These are phyloP conservation scores for Fraxinus platypoda DNA, from an alignment of 305 asterid species.

Conservation along the genomic window DNA sequence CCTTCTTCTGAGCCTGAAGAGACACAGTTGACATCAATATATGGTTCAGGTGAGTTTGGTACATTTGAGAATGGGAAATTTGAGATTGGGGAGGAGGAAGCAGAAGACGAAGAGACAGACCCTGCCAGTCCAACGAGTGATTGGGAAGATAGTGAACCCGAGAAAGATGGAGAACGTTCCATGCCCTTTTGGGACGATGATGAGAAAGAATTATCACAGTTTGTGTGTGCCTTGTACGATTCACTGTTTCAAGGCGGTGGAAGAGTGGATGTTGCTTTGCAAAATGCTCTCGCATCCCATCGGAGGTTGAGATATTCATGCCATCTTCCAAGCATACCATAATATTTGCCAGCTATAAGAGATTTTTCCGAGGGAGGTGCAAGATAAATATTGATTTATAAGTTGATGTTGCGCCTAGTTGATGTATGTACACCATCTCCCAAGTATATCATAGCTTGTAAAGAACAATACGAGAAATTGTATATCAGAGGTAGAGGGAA, in stretches of 20 bases:
- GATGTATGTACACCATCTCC: slow-evolving; percentile 51
- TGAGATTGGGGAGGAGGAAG: slow-evolving; percentile 93
- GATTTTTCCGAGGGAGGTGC: background rate
- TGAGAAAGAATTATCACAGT: slow-evolving; percentile 82
- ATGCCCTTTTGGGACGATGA: slow-evolving; percentile 89
- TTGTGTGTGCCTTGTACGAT: slow-evolving; percentile 67
- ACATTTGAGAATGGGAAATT: slow-evolving; percentile 74
- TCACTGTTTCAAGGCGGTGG: slow-evolving; percentile 73
- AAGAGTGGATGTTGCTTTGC: slow-evolving; percentile 61
- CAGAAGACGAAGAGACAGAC: slow-evolving; percentile 68
- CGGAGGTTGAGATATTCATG: slow-evolving; percentile 69
- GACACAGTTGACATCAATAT: slow-evolving; percentile 63
- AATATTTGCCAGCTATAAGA: slow-evolving; percentile 12
- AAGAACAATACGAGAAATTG: slow-evolving; percentile 23
- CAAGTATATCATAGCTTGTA: slow-evolving; percentile 33
- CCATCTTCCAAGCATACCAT: slow-evolving; percentile 48
- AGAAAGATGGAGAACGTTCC: slow-evolving; percentile 50
- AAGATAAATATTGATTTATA: slow-evolving; percentile 15
- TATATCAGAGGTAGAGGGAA: slow-evolving; percentile 14
- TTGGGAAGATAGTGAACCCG: slow-evolving; percentile 95
- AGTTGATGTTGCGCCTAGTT: slow-evolving; percentile 29
- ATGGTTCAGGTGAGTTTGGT: slow-evolving; percentile 75
- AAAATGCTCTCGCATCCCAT: slow-evolving; percentile 59
- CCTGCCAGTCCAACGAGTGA: slow-evolving; percentile 78
- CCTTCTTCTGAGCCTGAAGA: slow-evolving; percentile 93